Conservation (phyloP, 352 stramenopile genomes). For the Phytophthora macrochlamydospora region DNA sequence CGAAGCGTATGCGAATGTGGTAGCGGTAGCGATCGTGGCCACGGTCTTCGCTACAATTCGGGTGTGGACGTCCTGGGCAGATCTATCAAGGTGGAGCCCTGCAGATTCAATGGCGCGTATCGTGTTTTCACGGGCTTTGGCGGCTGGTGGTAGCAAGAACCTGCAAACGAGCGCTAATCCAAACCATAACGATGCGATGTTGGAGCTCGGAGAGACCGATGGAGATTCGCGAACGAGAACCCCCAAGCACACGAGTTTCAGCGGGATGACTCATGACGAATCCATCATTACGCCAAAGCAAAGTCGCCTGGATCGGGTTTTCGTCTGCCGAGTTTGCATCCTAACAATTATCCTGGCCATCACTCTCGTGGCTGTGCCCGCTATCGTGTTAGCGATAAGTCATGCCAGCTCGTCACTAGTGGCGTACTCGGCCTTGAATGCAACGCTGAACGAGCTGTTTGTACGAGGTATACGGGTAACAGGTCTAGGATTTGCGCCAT, state of each 20-base stretch:
- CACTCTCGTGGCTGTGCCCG: constrained; percentile 18
- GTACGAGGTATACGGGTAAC: constrained; percentile 16
- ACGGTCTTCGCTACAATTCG: constrained; percentile 28
- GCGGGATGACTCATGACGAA: constrained; percentile 6
- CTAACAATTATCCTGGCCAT: constrained; percentile 7
- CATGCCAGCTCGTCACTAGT: constrained; percentile 27
- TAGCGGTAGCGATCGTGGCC: constrained; percentile 10
- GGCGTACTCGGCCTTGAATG: constrained; percentile 42
- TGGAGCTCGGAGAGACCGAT: constrained; percentile 14
- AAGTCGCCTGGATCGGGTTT: neutral
- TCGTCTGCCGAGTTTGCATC: neutral
- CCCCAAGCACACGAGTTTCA: constrained; percentile 8
- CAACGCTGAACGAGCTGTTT: constrained; percentile 49
- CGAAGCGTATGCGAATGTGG: constrained; percentile 27
- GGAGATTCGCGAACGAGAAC: constrained; percentile 20
- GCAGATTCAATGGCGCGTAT: constrained; percentile 8
- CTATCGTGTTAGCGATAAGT: constrained; percentile 21
- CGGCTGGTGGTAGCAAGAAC: neutral
- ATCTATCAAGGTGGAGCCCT: constrained; percentile 40
- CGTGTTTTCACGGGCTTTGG: neutral
- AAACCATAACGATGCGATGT: neutral
- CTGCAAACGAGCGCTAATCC: neutral
- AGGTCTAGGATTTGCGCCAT: constrained; percentile 19
- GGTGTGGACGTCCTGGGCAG: constrained; percentile 20
- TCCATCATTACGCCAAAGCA: neutral